phyloP scores from a whole-genome alignment of 2,329 filamentous ascomycete species.

The Monilinia vaccinii-corymbosi region DNA sequence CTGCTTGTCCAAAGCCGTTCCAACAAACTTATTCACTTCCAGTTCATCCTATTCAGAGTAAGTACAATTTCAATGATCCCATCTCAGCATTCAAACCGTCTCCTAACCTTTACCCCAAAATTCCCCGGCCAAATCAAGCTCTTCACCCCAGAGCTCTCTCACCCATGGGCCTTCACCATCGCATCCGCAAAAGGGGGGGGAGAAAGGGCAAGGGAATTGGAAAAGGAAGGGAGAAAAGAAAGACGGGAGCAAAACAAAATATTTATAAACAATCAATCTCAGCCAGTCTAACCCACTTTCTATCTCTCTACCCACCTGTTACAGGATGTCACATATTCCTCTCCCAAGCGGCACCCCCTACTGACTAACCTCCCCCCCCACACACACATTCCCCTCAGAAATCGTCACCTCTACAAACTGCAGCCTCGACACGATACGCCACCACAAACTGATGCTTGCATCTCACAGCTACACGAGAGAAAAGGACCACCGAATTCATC shows the following conservation, averaged over 20 bases:
- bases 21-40: slow-evolving; percentile 6
- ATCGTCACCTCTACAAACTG: too few species aligned
- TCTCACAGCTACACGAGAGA: background rate
- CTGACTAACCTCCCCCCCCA: background rate
- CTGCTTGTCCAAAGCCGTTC: background rate
- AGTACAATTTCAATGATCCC: background rate
- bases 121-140: slow-evolving; percentile 13
- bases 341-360: background rate
- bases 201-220: background rate
- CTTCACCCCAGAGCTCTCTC: slow-evolving; percentile 17
- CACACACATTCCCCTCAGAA: background rate
- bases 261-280: background rate
- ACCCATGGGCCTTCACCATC: slow-evolving; percentile 33
- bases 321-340: background rate
- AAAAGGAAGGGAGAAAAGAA: background rate
- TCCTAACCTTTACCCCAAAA: slow-evolving; percentile 5
- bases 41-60: slow-evolving; percentile 8
- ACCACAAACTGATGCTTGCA: too few species aligned
- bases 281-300: background rate
- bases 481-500: background rate
- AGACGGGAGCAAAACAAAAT: background rate
- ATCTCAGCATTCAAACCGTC: too few species aligned
- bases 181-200: slow-evolving; percentile 53
- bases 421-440: background rate
- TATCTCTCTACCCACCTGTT: background rate